Evolutionary conservation across 192 early-diverging fungal species (phyloP).

Genomic region (Backusella sp.): DNA sequence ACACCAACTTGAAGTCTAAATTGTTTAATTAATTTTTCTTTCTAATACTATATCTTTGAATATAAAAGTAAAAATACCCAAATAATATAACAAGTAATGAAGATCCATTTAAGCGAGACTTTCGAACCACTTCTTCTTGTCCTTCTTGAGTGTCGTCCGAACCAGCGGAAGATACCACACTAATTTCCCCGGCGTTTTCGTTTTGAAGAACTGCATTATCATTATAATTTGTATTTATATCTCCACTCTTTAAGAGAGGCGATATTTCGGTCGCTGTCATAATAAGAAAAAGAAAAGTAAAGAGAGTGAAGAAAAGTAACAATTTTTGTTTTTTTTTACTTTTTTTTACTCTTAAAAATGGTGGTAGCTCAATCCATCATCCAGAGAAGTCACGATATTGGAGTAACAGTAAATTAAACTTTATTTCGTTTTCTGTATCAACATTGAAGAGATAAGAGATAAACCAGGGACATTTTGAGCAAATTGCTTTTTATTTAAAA

Average conservation of each 20-base stretch:
- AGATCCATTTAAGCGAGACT: conserved; percentile 13
- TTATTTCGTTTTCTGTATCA: too few relatives aligned
- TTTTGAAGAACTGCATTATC: not conserved
- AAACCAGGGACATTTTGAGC: not conserved
- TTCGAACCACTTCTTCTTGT: not conserved
- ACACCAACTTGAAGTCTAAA: conserved; percentile 32
- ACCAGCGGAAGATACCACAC: not conserved
- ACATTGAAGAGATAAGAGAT: too few relatives aligned
- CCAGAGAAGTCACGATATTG: too few relatives aligned
- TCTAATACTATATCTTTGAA: not conserved
- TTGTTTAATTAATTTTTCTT: not conserved
- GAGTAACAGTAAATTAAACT: too few relatives aligned
- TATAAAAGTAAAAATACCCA: not conserved
- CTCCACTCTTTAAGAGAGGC: not conserved
- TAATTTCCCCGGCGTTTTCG: not conserved
- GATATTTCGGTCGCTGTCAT: not conserved
- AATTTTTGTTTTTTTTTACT: too few relatives aligned
- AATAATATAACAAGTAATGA: conserved; percentile 16
- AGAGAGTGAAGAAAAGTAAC: not conserved
- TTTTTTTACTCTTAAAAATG: too few relatives aligned
- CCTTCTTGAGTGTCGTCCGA: not conserved
- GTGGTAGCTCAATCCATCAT: too few relatives aligned
- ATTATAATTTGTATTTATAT: not conserved
- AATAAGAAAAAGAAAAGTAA: not conserved
- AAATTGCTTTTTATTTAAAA: not conserved